phyloP scores from a whole-genome alignment of 2,329 filamentous ascomycete species.

The Pyrenophora teres region DNA sequence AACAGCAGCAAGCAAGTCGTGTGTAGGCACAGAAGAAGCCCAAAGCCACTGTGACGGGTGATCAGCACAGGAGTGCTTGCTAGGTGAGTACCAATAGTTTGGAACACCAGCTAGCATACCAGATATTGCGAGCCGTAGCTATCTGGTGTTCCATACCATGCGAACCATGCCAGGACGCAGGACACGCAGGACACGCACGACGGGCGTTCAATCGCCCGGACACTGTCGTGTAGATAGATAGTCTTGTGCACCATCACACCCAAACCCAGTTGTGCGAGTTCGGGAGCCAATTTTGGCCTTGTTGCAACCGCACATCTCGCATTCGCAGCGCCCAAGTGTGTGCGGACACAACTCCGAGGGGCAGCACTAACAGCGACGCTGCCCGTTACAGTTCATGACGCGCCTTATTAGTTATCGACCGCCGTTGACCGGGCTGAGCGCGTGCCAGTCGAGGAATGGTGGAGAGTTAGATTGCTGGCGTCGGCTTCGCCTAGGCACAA shows the following conservation, averaged over 20 bases:
- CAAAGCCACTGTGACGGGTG: slow-evolving; percentile 45
- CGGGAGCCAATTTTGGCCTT: slow-evolving; percentile 21
- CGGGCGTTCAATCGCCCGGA: slow-evolving; percentile 17
- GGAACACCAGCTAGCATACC: slow-evolving; percentile 21
- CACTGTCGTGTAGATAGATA: slow-evolving; percentile 30
- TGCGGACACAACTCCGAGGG: slow-evolving; percentile 1
- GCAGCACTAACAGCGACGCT: slow-evolving; percentile 1
- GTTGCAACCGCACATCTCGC: slow-evolving; percentile 10
- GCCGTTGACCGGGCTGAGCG: slow-evolving; percentile 30
- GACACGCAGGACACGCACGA: slow-evolving; percentile 6
- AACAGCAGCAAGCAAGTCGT: slow-evolving; percentile 20
- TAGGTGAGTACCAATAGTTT: slow-evolving; percentile 36
- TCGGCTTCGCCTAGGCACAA: slow-evolving; percentile 35
- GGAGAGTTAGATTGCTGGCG: slow-evolving; percentile 20
- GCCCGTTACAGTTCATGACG: slow-evolving; percentile 7
- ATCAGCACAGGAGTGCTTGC: slow-evolving; percentile 36
- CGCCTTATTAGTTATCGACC: slow-evolving; percentile 11
- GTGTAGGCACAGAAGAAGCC: slow-evolving; percentile 30
- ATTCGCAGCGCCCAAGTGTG: slow-evolving; percentile 3
- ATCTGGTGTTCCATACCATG: slow-evolving; percentile 21
- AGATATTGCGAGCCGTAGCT: slow-evolving; percentile 13
- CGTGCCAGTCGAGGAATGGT: slow-evolving; percentile 11
- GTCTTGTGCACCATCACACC: slow-evolving; percentile 26
- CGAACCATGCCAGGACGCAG: slow-evolving; percentile 23
- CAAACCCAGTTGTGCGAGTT: slow-evolving; percentile 15